A percentile compares a stretch with the other conserved stretches of the same genome.
These are phyloP conservation scores for Teunomyces tritomae DNA, from an alignment of 805 yeast species.

Conservation along the genomic window DNA sequence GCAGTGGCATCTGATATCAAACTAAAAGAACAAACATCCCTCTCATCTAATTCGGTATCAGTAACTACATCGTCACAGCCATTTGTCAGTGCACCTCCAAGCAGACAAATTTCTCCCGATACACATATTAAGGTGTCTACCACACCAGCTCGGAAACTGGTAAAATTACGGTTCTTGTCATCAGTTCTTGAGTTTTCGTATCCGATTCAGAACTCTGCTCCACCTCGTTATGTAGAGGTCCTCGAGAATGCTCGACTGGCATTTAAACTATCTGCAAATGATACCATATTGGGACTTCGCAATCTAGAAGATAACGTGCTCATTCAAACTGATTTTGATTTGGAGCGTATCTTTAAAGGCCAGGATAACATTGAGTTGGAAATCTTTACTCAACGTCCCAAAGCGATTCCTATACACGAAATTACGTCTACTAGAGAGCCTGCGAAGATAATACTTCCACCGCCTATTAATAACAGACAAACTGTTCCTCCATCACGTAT, in stretches of 20 bases:
- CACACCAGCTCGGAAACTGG: slow-evolving; percentile 21
- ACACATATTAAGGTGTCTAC: background rate
- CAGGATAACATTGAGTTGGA: slow-evolving; percentile 36
- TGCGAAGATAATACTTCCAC: slow-evolving; percentile 32
- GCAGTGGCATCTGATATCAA: slow-evolving; percentile 32
- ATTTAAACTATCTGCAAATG: slow-evolving; percentile 40
- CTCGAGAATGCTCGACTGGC: slow-evolving; percentile 73
- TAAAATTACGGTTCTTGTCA: slow-evolving; percentile 49
- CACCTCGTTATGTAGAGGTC: slow-evolving; percentile 79
- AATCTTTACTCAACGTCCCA: slow-evolving; percentile 31
- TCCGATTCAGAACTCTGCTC: slow-evolving; percentile 62
- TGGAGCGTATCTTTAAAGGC: slow-evolving; percentile 35
- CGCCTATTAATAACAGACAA: slow-evolving; percentile 23
- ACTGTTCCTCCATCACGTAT: slow-evolving; percentile 1
- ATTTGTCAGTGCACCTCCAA: background rate
- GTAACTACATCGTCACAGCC: background rate
- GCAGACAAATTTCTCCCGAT: slow-evolving; percentile 4
- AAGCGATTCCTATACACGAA: slow-evolving; percentile 36
- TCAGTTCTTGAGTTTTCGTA: slow-evolving; percentile 63
- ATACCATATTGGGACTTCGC: slow-evolving; percentile 24
- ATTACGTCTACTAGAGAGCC: slow-evolving; percentile 26
- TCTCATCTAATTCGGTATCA: no score
- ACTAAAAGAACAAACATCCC: slow-evolving; percentile 8
- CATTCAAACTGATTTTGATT: slow-evolving; percentile 32
- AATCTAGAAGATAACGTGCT: slow-evolving; percentile 22